Evolutionary conservation across 345 rosid genomes (phyloP).

Genomic region (Salix brachista): DNA sequence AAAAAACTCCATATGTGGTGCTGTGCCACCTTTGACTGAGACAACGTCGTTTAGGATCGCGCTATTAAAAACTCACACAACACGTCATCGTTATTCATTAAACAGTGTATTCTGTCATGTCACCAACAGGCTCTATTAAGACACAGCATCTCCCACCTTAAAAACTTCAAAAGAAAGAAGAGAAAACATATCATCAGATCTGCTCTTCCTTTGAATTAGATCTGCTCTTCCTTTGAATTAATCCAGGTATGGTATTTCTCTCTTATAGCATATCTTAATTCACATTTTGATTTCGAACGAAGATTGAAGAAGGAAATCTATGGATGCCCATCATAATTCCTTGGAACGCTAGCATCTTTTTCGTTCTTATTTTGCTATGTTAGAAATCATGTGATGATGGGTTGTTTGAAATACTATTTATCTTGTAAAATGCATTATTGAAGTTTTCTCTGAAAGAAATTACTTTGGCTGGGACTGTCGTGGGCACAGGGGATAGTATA

Average conservation of each 20-base stretch:
- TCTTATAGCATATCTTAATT: not conserved
- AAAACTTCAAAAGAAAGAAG: too few relatives aligned
- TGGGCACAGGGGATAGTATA: too few relatives aligned
- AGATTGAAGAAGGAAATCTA: not conserved
- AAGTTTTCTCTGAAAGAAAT: not conserved
- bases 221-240: not conserved
- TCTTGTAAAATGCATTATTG: not conserved
- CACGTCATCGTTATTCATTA: too few relatives aligned
- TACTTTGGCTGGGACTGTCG: too few relatives aligned
- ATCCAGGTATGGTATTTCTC: conserved; percentile 2
- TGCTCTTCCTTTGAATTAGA: not conserved
- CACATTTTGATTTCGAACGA: not conserved
- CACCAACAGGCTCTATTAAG: not conserved
- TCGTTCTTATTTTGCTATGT: not conserved
- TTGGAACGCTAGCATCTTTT: too few relatives aligned
- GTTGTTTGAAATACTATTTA: not conserved
- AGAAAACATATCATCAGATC: not conserved
- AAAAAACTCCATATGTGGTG: too few relatives aligned
- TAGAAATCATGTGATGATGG: not conserved
- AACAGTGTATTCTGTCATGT: not conserved
- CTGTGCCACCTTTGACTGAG: too few relatives aligned
- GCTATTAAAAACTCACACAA: too few relatives aligned
- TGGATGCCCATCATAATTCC: not conserved
- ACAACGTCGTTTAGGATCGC: not conserved
- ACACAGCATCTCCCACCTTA: not conserved